Evolutionary conservation across 2,329 filamentous ascomycete genomes (phyloP).

Genomic region (Colletotrichum gigasporum): DNA sequence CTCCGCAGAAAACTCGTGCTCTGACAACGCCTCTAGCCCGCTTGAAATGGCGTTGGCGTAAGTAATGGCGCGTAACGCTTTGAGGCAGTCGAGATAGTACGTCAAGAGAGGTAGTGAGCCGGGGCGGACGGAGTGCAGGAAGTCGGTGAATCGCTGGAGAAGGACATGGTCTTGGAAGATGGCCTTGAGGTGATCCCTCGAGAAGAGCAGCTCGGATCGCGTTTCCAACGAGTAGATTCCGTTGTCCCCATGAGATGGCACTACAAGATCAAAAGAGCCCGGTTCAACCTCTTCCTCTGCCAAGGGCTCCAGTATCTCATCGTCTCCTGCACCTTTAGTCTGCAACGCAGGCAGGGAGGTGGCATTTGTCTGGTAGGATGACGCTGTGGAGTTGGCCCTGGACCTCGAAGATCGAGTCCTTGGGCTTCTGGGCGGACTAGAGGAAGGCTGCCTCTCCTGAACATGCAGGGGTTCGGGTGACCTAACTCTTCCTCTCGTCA

Average conservation of each 20-base stretch:
- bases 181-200: conserved; percentile 68
- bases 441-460: conserved; percentile 35
- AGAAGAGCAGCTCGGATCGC: conserved; percentile 73
- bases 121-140: conserved; percentile 67
- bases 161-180: conserved; percentile 73
- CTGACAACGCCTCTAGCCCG: conserved; percentile 65
- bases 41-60: conserved; percentile 77
- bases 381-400: conserved; percentile 38
- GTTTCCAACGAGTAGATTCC: conserved; percentile 64
- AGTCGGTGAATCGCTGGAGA: conserved; percentile 73
- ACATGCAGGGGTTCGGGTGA: conserved; percentile 31
- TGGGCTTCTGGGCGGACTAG: conserved; percentile 38
- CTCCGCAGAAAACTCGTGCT: conserved; percentile 63
- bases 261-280: conserved; percentile 47
- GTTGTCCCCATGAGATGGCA: conserved; percentile 34
- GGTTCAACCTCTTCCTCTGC: conserved; percentile 47
- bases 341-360: conserved; percentile 34
- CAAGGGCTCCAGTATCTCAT: conserved; percentile 46
- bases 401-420: conserved; percentile 40
- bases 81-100: conserved; percentile 77
- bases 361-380: conserved; percentile 39
- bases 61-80: conserved; percentile 74
- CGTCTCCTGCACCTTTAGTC: conserved; percentile 34
- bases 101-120: conserved; percentile 72
- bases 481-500: conserved; percentile 9